Conservation (phyloP, 768 basidiomycete species). For the Phylloporus scabripes region DNA sequence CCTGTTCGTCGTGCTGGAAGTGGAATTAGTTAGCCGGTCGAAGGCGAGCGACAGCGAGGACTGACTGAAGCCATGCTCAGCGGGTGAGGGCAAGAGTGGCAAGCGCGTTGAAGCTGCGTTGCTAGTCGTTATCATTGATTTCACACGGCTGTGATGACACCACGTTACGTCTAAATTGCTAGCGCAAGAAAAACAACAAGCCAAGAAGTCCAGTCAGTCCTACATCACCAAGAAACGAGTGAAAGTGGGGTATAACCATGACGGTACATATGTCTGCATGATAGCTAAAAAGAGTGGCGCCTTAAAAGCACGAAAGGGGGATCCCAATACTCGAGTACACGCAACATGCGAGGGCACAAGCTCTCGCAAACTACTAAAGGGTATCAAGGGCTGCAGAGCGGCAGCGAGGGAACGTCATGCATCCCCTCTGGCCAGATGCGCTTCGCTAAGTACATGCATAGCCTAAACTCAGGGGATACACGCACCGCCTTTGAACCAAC, state of each 20-base stretch:
- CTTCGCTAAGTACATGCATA: slow-evolving; percentile 3
- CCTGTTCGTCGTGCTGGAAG: slow-evolving; percentile 54
- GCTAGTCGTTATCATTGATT: slow-evolving; percentile 42
- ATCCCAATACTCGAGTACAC: slow-evolving; percentile 8
- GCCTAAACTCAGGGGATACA: slow-evolving; percentile 1
- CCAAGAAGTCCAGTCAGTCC: slow-evolving; percentile 16
- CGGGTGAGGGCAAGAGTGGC: slow-evolving; percentile 13
- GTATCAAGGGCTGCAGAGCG: slow-evolving; percentile 19
- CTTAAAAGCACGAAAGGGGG: slow-evolving; percentile 20
- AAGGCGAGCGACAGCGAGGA: slow-evolving; percentile 7
- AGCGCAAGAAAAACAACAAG: slow-evolving; percentile 17
- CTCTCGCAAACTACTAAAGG: slow-evolving; percentile 6
- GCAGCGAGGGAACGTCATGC: slow-evolving; percentile 28
- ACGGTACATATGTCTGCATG: slow-evolving; percentile 19
- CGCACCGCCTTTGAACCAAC: slow-evolving; percentile 79
- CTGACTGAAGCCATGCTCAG: slow-evolving; percentile 50
- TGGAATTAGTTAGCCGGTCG: slow-evolving; percentile 1
- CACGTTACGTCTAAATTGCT: slow-evolving; percentile 18
- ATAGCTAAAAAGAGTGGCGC: slow-evolving; percentile 18
- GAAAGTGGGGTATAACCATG: slow-evolving; percentile 23
- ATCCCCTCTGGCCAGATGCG: slow-evolving; percentile 33
- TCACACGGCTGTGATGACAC: slow-evolving; percentile 46
- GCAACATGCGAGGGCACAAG: background rate
- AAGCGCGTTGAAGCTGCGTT: slow-evolving; percentile 16
- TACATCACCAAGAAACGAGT: slow-evolving; percentile 28